These are phyloP conservation scores for Bryoerythrophyllum caledonicum DNA, from an alignment of 225 moss, liverwort and hornwort species.

Conservation along the genomic window DNA sequence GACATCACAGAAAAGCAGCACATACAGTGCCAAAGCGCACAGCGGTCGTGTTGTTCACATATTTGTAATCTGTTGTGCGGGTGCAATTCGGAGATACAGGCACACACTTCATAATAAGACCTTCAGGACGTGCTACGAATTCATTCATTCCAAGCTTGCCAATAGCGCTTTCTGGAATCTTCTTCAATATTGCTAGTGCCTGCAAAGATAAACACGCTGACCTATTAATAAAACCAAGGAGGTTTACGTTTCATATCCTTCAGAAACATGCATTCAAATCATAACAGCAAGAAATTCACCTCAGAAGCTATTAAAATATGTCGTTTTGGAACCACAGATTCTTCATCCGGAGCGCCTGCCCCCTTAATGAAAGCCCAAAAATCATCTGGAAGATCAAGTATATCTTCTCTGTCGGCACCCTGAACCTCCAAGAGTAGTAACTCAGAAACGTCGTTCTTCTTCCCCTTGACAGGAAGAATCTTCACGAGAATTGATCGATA, in stretches of 20 bases:
- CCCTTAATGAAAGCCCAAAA: conserved; percentile 42
- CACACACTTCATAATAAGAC: conserved; percentile 45
- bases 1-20: not conserved
- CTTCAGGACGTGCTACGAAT: conserved; percentile 48
- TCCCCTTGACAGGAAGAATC: conserved; percentile 30
- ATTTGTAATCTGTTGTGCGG: conserved; percentile 57
- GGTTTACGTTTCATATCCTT: not conserved
- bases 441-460: conserved; percentile 30
- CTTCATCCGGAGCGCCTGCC: conserved; percentile 9
- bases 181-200: conserved; percentile 53
- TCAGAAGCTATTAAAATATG: conserved; percentile 30
- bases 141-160: conserved; percentile 48
- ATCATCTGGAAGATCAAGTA: conserved; percentile 26
- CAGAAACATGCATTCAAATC: not conserved
- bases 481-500: conserved; percentile 37
- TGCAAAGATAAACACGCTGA: conserved; percentile 24
- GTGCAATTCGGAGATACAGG: conserved; percentile 82
- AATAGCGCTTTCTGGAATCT: conserved; percentile 44
- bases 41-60: conserved; percentile 50
- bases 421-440: conserved; percentile 43
- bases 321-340: conserved; percentile 25
- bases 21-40: conserved; percentile 37
- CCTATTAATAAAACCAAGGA: not conserved
- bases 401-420: conserved; percentile 18
- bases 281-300: conserved; percentile 12